These are phyloP conservation scores for Trametes elegans DNA, from an alignment of 768 basidiomycete species.

Conservation along the genomic window DNA sequence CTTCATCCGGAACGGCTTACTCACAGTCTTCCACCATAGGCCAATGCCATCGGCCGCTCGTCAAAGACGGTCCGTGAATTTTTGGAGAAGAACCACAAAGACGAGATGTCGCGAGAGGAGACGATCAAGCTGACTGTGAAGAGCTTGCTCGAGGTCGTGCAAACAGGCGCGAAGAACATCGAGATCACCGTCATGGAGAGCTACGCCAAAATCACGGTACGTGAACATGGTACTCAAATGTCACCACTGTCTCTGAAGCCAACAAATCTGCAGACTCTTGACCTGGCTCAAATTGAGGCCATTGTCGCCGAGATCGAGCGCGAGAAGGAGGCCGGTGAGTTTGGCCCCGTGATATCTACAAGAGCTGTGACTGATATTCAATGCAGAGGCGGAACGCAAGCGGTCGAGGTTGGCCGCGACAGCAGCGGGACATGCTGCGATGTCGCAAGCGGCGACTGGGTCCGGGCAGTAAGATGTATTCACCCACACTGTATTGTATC, in stretches of 20 bases:
- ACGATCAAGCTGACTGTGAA: constrained; percentile 95
- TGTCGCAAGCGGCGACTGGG: constrained; percentile 58
- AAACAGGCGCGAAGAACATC: constrained; percentile 99
- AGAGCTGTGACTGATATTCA: constrained; percentile 5
- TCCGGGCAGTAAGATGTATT: constrained; percentile 33
- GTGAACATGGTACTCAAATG: constrained; percentile 23
- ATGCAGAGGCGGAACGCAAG: constrained; percentile 90
- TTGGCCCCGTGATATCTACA: neutral
- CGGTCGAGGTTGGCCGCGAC: constrained; percentile 87
- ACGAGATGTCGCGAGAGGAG: constrained; percentile 84
- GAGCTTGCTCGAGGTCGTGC: constrained; percentile 94
- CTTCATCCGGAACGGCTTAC: neutral
- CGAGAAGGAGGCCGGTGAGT: constrained; percentile 89
- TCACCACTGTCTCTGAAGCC: neutral
- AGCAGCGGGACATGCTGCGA: constrained; percentile 87
- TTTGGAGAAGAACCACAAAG: constrained; percentile 96
- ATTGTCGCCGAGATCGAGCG: constrained; percentile 93
- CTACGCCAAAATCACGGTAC: constrained; percentile 88
- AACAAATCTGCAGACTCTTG: constrained; percentile 62
- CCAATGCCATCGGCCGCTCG: constrained; percentile 96
- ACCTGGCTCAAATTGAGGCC: constrained; percentile 81
- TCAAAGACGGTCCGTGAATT: constrained; percentile 99
- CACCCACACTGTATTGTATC: constrained; percentile 16
- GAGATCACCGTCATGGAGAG: constrained; percentile 98
- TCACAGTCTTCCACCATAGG: constrained; percentile 43